Evolutionary conservation across 192 early-diverging fungal species (phyloP).

Genomic region (Neocallimastix lanati): DNA sequence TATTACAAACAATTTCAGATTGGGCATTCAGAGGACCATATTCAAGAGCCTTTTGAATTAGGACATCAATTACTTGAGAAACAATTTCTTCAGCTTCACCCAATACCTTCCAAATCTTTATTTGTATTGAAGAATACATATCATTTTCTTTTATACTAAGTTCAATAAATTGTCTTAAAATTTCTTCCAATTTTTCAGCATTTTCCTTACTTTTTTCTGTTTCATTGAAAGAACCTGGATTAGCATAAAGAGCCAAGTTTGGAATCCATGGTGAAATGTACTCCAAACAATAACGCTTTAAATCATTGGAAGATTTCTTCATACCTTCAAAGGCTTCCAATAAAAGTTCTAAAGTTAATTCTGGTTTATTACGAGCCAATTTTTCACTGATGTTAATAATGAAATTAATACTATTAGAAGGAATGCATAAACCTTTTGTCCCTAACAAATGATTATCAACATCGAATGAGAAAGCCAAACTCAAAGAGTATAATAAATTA

Average conservation of each 20-base stretch:
- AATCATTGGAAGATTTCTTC: conserved; percentile 37
- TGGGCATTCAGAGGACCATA: conserved; percentile 57
- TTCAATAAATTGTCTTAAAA: conserved; percentile 60
- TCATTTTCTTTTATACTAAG: conserved; percentile 64
- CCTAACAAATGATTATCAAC: conserved; percentile 59
- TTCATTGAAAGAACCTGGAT: not conserved
- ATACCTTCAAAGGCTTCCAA: conserved; percentile 70
- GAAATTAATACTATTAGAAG: conserved; percentile 73
- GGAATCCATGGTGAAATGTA: conserved; percentile 80
- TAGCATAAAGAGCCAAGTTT: conserved; percentile 48
- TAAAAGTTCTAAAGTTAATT: conserved; percentile 77
- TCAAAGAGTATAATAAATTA: conserved; percentile 72
- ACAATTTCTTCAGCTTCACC: conserved; percentile 64
- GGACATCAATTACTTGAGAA: conserved; percentile 57
- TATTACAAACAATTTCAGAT: conserved; percentile 72
- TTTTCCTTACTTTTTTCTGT: conserved; percentile 14
- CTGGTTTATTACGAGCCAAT: conserved; percentile 50
- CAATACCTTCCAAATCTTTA: conserved; percentile 64
- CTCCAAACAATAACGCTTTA: conserved; percentile 65
- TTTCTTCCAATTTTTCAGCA: conserved; percentile 44
- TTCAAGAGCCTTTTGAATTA: conserved; percentile 63
- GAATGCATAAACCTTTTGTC: conserved; percentile 68
- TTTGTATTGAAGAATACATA: conserved; percentile 70
- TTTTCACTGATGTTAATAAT: conserved; percentile 62
- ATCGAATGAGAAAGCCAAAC: conserved; percentile 63